Evolutionary conservation across 129 eudicot genomes (phyloP), one percentile per base, ranked within the genome.

Genomic region (Tagetes erecta): DNA sequence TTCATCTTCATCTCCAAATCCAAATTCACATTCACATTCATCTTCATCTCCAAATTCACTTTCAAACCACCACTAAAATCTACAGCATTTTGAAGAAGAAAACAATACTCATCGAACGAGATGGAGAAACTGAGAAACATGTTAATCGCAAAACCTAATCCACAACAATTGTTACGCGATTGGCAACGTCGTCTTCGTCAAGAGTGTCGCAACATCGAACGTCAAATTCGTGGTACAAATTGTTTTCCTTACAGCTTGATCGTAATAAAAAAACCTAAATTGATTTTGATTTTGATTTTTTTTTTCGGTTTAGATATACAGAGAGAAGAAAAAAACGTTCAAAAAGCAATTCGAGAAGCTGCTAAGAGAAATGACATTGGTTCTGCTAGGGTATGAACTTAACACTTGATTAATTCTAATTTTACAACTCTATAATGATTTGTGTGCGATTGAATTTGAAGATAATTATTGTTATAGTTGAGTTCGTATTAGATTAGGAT

Each of bases 131-230:
- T 94, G 73, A 88, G 52, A 84, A 88, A 75, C 81, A 74, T 88
- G 39, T 70, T 94, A 82, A 85, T 75, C 73, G 92, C 95, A 42
- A 94, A 94, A 80, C 93, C 96, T 34, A 89, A 86, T 59, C 98
- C 97, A 1, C 98, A 94, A 68, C 89, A 86, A 34, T 70, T 84
- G 13, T 68, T 93, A 74, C 84, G 96, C 75, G 98, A 94, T 77
- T 94, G 98, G 98, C 97, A 94, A 81, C 88, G 98, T 34, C 89
- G 89, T 47, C 96, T 94, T 68, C 97, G 97, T 5, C 95, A 91
- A 71, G 98, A 94, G 76, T 86, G 87, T 66, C 98, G 96, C 49
- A 84, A 86, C 68, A 84, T 94, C 84, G 98, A 94, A 36, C 98
- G 98, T 68, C 98, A 94, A 75, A 90, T 90, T 74, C 86, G 96